These are phyloP conservation scores for Mortierella sp. DNA, from an alignment of 371 early-diverging fungal genomes.

Conservation along the genomic window DNA sequence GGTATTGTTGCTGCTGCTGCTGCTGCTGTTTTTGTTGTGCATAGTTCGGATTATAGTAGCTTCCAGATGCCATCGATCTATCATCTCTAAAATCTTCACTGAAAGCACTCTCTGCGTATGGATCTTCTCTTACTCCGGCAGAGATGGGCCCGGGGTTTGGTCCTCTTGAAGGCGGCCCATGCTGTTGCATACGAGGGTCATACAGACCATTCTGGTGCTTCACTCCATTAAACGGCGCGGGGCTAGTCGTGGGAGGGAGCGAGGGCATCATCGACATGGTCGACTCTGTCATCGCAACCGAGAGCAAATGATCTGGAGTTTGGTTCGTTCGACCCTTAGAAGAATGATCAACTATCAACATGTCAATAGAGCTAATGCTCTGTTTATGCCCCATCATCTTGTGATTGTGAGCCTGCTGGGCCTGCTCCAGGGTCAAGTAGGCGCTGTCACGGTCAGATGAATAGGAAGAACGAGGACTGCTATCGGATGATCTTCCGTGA, in stretches of 20 bases:
- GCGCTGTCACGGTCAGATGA: slow-evolving; percentile 18
- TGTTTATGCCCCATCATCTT: slow-evolving; percentile 48
- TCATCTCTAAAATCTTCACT: slow-evolving; percentile 34
- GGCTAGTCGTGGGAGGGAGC: slow-evolving; percentile 20
- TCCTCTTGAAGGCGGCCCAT: not conserved
- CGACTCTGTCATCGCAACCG: slow-evolving; percentile 34
- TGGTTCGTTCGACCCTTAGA: not conserved
- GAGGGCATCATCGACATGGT: slow-evolving; percentile 45
- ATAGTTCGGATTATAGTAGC: slow-evolving; percentile 10
- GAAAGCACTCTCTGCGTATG: slow-evolving; percentile 47
- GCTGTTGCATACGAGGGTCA: slow-evolving; percentile 4
- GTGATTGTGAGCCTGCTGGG: slow-evolving; percentile 39
- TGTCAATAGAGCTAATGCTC: slow-evolving; percentile 38
- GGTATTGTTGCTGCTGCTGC: slow-evolving; percentile 12
- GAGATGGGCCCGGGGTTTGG: slow-evolving; percentile 10
- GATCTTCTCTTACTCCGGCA: slow-evolving; percentile 14
- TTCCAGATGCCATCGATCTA: slow-evolving; percentile 29
- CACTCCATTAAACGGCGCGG: slow-evolving; percentile 14
- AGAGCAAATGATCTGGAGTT: slow-evolving; percentile 14
- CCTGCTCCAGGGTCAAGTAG: slow-evolving; percentile 38
- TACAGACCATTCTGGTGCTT: slow-evolving; percentile 8
- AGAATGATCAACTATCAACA: slow-evolving; percentile 4
- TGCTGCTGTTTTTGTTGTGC: slow-evolving; percentile 14
- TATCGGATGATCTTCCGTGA: not conserved
- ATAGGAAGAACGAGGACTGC: slow-evolving; percentile 24